A percentile compares a stretch with the other conserved stretches of the same genome.
Conservation (phyloP, 169 alveolate species). For the Cryptosporidium bovis region DNA sequence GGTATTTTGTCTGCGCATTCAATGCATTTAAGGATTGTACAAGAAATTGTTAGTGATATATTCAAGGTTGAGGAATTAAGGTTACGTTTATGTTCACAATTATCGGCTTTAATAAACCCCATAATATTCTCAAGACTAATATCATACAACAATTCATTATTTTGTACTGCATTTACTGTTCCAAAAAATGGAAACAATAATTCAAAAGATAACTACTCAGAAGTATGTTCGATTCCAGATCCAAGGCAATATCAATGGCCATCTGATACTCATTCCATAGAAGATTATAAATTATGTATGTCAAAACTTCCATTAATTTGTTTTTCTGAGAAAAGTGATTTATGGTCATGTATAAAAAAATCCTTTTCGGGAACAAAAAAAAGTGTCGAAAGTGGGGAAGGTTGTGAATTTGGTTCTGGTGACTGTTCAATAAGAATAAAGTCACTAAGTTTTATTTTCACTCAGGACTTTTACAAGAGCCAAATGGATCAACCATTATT, state of each 20-base stretch:
- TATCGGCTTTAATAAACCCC: conserved; percentile 59
- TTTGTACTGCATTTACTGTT: conserved; percentile 60
- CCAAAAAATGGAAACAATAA: conserved; percentile 4
- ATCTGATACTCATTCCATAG: conserved; percentile 33
- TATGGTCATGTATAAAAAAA: conserved; percentile 36
- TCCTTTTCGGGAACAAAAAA: not conserved
- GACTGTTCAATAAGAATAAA: conserved; percentile 33
- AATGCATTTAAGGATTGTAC: conserved; percentile 43
- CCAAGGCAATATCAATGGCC: conserved; percentile 67
- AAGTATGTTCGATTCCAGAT: conserved; percentile 31
- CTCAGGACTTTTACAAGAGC: not conserved
- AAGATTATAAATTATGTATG: conserved; percentile 44
- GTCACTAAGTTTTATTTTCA: conserved; percentile 4
- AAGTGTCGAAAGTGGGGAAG: not conserved
- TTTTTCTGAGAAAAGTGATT: conserved; percentile 45
- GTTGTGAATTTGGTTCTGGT: not conserved
- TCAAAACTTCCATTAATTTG: conserved; percentile 51
- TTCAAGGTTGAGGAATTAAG: conserved; percentile 57
- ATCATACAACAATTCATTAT: conserved; percentile 42
- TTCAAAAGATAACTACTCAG: not conserved
- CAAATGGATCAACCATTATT: conserved; percentile 67
- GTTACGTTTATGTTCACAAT: conserved; percentile 64
- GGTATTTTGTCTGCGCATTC: conserved; percentile 64
- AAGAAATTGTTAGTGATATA: conserved; percentile 51
- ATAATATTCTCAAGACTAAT: conserved; percentile 51